phyloP scores from a whole-genome alignment of 1,284 basidiomycete genomes.

The Irpex sp. region DNA sequence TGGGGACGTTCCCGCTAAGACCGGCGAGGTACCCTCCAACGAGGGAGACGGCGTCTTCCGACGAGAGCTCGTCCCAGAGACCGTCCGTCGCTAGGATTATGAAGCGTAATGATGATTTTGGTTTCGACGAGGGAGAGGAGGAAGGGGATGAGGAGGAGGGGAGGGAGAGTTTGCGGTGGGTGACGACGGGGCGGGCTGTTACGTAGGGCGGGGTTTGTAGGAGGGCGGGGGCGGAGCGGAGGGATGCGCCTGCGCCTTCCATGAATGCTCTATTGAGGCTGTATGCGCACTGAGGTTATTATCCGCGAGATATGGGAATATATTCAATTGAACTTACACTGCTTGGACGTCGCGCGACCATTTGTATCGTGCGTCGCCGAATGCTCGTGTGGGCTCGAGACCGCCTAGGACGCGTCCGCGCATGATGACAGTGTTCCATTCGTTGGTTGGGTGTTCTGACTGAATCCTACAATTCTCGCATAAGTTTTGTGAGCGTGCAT shows the following conservation, averaged over 20 bases:
- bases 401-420: slow-evolving; percentile 90
- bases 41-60: slow-evolving; percentile 92
- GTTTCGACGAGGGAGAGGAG: slow-evolving; percentile 16
- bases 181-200: slow-evolving; percentile 86
- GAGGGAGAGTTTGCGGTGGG: slow-evolving; percentile 66
- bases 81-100: slow-evolving; percentile 68
- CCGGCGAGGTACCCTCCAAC: slow-evolving; percentile 83
- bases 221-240: slow-evolving; percentile 56
- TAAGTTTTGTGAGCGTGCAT: not conserved
- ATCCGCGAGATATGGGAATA: not conserved
- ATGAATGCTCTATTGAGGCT: slow-evolving; percentile 71
- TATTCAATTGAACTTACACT: slow-evolving; percentile 45
- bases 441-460: slow-evolving; percentile 84
- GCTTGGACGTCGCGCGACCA: slow-evolving; percentile 74
- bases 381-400: slow-evolving; percentile 91
- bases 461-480: slow-evolving; percentile 56
- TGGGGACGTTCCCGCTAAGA: slow-evolving; percentile 61
- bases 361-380: slow-evolving; percentile 96
- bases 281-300: not conserved
- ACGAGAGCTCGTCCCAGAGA: slow-evolving; percentile 92
- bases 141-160: slow-evolving; percentile 25
- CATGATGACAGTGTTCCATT: slow-evolving; percentile 79
- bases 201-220: slow-evolving; percentile 95
- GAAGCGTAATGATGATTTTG: slow-evolving; percentile 43
- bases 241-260: slow-evolving; percentile 54